Percentiles rank a stretch among this genome's conserved stretches.
Conservation (phyloP, 768 basidiomycete species). For the Pulveroboletus sp. region DNA sequence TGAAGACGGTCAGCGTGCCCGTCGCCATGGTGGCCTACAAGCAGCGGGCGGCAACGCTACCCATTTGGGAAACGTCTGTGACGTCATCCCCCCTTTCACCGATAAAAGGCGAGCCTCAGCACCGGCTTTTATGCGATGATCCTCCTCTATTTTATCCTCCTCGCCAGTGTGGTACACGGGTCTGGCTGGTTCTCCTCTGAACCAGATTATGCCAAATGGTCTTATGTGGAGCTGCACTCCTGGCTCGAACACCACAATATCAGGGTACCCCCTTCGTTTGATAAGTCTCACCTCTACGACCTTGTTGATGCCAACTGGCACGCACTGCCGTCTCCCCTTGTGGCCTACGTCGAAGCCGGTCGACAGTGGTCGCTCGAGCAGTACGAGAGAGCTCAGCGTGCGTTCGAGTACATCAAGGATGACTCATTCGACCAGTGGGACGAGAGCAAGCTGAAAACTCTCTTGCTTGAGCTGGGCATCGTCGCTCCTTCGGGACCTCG, state of each 20-base stretch:
- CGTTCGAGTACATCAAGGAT: conserved; percentile 56
- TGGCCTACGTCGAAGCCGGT: conserved; percentile 31
- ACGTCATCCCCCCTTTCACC: conserved; percentile 24
- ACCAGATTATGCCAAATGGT: conserved; percentile 50
- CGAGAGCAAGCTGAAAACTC: conserved; percentile 75
- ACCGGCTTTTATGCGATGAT: conserved; percentile 7
- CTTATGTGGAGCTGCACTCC: conserved; percentile 52
- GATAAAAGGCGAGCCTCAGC: conserved; percentile 2
- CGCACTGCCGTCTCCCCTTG: conserved; percentile 22
- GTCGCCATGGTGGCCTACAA: background rate
- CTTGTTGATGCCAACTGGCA: conserved; percentile 64
- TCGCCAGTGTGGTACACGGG: conserved; percentile 38
- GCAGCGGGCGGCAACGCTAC: background rate
- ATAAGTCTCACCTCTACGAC: conserved; percentile 36
- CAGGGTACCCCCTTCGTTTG: conserved; percentile 44
- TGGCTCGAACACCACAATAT: conserved; percentile 71
- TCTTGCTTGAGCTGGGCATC: conserved; percentile 82
- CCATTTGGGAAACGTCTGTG: conserved; percentile 10
- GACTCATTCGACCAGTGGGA: conserved; percentile 76
- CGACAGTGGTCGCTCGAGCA: conserved; percentile 57
- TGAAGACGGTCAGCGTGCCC: conserved; percentile 31
- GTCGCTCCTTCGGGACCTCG: conserved; percentile 73
- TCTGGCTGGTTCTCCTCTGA: conserved; percentile 47
- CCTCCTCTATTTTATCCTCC: conserved; percentile 25
- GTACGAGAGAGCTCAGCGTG: conserved; percentile 56